Base-by-base conservation (phyloP, 441 rosid genomes). In the Eruca vesicaria region DNA sequence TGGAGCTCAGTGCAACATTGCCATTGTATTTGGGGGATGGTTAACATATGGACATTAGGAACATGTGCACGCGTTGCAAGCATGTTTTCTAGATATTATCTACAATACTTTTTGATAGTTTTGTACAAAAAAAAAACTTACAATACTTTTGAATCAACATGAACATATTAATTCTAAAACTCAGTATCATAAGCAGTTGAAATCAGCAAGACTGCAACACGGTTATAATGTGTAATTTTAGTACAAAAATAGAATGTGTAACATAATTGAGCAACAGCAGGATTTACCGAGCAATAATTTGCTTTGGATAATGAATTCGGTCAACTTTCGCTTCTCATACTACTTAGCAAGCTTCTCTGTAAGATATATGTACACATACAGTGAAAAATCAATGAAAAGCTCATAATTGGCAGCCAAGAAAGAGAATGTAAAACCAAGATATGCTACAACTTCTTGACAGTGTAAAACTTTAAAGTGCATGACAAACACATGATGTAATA, bases 281-380 rank as follows among this genome's bases (percentile, higher is more conserved):
- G 15, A 41, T 41, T 41, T 41, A 41, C 16, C 7, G 16, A 41
- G 16, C 18, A 66, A 58, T 90, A 94, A 98, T 82, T 82, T 91
- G 91, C 87, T 92, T 88, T 92, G 48, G 66, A 95, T 88, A 69
- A 29, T 65, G 15, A 75, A 79, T 64, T 79, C 73, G 0, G 79
- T 74, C 69, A 79, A 65, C 64, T 79, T 79, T 19, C 74, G 82
- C 75, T 79, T 79, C 72, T 69, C 75, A 35, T 73, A 79, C 79
- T 69, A 16, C 68, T 74, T 79, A 6, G 76, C 14, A 33, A 74
- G 75, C 74, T 69, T 96, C 5, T 94, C 99, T 58, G 98, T 90
- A 71, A 88, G 97, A 97, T 92, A 74, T 33, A 74, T 23, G 8
- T 3, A 9, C 38, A 33, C 38, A 32, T 32, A 33, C 8, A 11